Base-by-base conservation (phyloP, 2,329 filamentous ascomycete species). In the Huntiella moniliformis region DNA sequence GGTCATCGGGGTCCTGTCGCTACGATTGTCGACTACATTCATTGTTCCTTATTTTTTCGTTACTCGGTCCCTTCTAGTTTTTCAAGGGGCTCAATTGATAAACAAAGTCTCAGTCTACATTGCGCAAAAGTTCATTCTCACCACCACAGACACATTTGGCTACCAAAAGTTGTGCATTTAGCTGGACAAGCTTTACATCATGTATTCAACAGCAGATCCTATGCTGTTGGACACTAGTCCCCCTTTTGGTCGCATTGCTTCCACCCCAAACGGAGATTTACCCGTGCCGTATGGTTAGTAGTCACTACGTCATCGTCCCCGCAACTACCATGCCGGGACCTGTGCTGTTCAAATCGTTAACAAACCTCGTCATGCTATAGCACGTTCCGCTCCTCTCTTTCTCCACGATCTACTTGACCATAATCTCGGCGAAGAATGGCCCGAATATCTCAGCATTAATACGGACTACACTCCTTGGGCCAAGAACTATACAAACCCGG, bases 351-450 rank as follows among this genome's bases (percentile, higher is more conserved):
- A 28, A 6, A 28, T 3, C 12, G 13, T 16, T 42, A 34, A 11
- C n/a, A 10, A 34, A 33, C 13, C 4, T 10, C 43, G 12, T 42
- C 32, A 28, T 28, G 7, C 7, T 35, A 17, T 40, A 52, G 51
- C 38, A 31, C 45, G 51, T 13, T 51, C 51, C 16, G 46, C 47
- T 2, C 51, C 51, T 2, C 46, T 52, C 12, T 47, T 52, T 38
- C 44, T 52, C 12, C 47, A 52, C 36, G 51, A 52, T 36, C 43
- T 52, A 10, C 50, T 52, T 34, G 50, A 52, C 38, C 51, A 52
- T 10, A 51, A 48, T 16, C 28, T 52, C 11, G 41, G 31, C 17
- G 36, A 45, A 33, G 51, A 52, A 48, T 52, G 51, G 51, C 47
- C 48, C 31, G 47, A 50, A 28, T 47, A 44, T 15, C 44, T 49